Base-by-base conservation (phyloP, 2,329 filamentous ascomycete genomes). In the Ophiobolus disseminans region DNA sequence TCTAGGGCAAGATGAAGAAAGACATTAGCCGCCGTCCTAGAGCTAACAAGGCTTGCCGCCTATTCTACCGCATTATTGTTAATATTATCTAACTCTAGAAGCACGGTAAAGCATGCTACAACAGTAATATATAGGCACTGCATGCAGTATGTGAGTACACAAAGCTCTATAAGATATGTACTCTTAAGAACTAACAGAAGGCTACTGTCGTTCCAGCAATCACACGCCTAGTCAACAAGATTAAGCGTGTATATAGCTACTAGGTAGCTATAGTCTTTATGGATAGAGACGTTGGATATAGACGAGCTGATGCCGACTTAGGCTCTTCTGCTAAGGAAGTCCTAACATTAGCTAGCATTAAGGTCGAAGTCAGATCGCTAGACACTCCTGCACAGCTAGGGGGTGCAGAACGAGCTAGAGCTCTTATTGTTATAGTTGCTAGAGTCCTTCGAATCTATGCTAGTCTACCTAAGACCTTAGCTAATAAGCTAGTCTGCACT, bases 401-500 rank as follows among this genome's bases (percentile, higher is more conserved):
- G 16, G 40, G 40, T 42, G 40, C 28, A 2, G 28, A 42, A 17
- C 6, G 40, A 13, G 42, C 50, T 20, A 31, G 53, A 26, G 23
- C 20, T 11, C 14, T 38, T 10, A 35, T 57, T 23, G 36, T 52
- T n/a, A 13, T 20, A 9, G 36, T 38, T 17, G 50, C 23, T 4
- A 14, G 50, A 22, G 32, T 26, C 7, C 23, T 26, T 11, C 23
- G 23, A 11, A 26, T 26, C 23, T 11, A 26, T 26, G 23, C 23
- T 49, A 4, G 25, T 50, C 44, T 57, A 11, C 54, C 44, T 9
- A 35, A 45, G 26, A 3, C 10, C 3, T 25, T 55, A 16, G 48
- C 34, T 13, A 50, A 45, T 10, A 40, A 57, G 42, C 26, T 40
- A 2, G 16, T 44, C 13, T 31, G 34, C 20, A 48, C 49, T n/a